Conservation (phyloP, 2,329 filamentous ascomycete species). For the Westerdykella aurantiaca region DNA sequence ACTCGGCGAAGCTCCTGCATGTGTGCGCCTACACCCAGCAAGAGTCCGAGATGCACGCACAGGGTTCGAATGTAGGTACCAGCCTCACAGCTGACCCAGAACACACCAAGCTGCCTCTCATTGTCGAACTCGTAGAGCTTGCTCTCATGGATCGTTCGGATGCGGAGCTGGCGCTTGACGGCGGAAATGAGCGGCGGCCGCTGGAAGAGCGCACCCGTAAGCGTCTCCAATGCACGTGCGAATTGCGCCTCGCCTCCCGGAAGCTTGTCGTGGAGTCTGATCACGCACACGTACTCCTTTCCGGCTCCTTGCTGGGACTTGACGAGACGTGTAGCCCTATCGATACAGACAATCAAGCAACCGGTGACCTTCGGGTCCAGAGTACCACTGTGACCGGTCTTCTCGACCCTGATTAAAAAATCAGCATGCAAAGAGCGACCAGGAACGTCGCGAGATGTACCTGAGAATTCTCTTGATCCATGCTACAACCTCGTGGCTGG, state of each 20-base stretch:
- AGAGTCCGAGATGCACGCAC: conserved; percentile 81
- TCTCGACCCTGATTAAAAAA: conserved; percentile 61
- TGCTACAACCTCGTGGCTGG: conserved; percentile 96
- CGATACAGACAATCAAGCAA: conserved; percentile 90
- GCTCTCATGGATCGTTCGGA: conserved; percentile 96
- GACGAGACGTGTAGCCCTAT: conserved; percentile 93
- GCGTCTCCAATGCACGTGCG: conserved; percentile 84
- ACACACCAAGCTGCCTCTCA: conserved; percentile 91
- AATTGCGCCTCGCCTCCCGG: conserved; percentile 91
- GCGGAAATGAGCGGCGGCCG: conserved; percentile 95
- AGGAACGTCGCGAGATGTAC: conserved; percentile 43
- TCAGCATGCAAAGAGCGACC: conserved; percentile 10
- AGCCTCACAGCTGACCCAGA: conserved; percentile 98
- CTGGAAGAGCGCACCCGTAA: conserved; percentile 96
- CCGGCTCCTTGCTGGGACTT: conserved; percentile 98
- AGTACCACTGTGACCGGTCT: conserved; percentile 97
- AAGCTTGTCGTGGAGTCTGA: conserved; percentile 91
- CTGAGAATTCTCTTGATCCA: conserved; percentile 98
- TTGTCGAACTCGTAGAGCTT: conserved; percentile 97
- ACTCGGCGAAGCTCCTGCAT: conserved; percentile 98
- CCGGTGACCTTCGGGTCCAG: conserved; percentile 98
- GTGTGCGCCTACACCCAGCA: conserved; percentile 81
- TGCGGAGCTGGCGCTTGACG: conserved; percentile 97
- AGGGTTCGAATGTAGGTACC: conserved; percentile 98
- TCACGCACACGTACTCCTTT: conserved; percentile 97